Conservation (phyloP, 208 protist species). For the Leishmania tarentolae region DNA sequence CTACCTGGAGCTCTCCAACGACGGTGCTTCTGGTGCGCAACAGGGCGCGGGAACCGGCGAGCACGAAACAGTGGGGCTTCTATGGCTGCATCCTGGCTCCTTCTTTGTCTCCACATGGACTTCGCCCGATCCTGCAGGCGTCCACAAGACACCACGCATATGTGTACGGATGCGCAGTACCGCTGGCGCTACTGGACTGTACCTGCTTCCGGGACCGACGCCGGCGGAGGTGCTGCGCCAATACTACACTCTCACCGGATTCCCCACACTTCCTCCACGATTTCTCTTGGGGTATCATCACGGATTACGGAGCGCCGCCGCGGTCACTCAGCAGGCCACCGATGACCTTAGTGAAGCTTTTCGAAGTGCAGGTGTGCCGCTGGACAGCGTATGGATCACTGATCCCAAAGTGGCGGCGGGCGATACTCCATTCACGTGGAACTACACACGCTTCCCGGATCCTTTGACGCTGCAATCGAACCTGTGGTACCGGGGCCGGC, state of each 20-base stretch:
- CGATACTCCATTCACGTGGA: constrained; percentile 53
- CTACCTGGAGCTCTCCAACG: constrained; percentile 23
- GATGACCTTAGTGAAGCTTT: constrained; percentile 34
- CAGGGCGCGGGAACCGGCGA: not conserved
- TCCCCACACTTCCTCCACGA: constrained; percentile 90
- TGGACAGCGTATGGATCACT: constrained; percentile 43
- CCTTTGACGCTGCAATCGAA: constrained; percentile 85
- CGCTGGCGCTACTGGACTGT: constrained; percentile 92
- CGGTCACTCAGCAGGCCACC: constrained; percentile 14
- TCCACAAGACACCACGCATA: not conserved
- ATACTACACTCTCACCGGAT: constrained; percentile 94
- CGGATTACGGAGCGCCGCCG: constrained; percentile 20
- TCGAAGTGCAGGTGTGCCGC: constrained; percentile 25
- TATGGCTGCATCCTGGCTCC: constrained; percentile 47
- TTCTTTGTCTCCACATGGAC: constrained; percentile 26
- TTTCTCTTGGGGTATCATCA: constrained; percentile 97
- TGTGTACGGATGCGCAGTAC: constrained; percentile 55
- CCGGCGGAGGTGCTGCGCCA: constrained; percentile 85
- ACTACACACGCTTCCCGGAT: constrained; percentile 83
- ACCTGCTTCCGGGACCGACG: constrained; percentile 91
- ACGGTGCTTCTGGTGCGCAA: not conserved
- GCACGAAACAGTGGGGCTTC: constrained; percentile 36
- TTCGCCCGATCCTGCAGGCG: not conserved
- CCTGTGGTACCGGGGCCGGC: constrained; percentile 70
- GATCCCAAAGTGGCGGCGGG: constrained; percentile 20